phyloP scores from a whole-genome alignment of 2,329 filamentous ascomycete species.

The Blastomyces gilchristii region DNA sequence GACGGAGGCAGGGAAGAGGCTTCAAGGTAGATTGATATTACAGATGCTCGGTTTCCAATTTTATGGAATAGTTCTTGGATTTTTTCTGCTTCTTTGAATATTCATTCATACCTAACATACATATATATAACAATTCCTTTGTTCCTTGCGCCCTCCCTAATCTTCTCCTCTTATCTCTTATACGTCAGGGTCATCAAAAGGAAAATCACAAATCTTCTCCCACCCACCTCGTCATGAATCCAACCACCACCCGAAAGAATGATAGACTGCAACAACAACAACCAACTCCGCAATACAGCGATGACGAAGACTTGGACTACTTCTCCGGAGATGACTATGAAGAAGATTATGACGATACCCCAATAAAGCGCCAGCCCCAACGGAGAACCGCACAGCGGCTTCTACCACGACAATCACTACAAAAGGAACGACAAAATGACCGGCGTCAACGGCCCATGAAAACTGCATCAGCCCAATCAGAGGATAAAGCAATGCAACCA shows the following conservation, averaged over 20 bases:
- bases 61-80: background rate
- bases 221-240: background rate
- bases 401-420: background rate
- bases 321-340: constrained; percentile 4
- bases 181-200: background rate
- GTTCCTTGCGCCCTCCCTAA: background rate
- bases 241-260: constrained; percentile 4
- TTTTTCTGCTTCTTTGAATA: background rate
- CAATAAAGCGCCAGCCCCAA: constrained; percentile 15
- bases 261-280: background rate
- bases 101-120: background rate
- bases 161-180: background rate
- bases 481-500: constrained; percentile 39
- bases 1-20: background rate
- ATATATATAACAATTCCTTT: background rate
- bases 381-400: constrained; percentile 8
- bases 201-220: background rate
- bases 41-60: background rate
- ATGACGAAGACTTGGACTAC: constrained; percentile 9
- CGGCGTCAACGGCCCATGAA: constrained; percentile 12
- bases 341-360: constrained; percentile 8
- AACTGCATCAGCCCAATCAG: constrained; percentile 30
- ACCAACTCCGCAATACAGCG: constrained; percentile 7
- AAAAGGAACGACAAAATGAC: constrained; percentile 10
- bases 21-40: background rate